Conservation (phyloP, 2,329 filamentous ascomycete species). For the Leptographium flavum region DNA sequence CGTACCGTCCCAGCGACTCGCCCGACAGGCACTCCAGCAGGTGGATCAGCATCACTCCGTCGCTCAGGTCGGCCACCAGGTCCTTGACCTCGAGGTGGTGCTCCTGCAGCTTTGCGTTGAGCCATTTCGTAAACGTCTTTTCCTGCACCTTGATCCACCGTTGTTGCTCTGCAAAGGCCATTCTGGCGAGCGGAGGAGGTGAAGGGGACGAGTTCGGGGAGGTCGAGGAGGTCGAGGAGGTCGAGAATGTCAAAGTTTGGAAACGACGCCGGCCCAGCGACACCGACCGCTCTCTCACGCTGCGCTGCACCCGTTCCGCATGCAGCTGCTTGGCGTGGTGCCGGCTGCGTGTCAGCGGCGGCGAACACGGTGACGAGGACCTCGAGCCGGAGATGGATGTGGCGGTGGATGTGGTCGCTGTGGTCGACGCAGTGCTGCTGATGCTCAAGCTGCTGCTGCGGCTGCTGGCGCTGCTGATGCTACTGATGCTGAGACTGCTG, state of each 20-base stretch:
- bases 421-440: too few relatives aligned
- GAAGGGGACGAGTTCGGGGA: too few relatives aligned
- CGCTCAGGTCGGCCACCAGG: constrained; percentile 76
- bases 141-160: constrained; percentile 74
- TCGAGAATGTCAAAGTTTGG: constrained; percentile 1
- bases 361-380: not conserved
- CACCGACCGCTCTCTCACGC: not conserved
- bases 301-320: constrained; percentile 30
- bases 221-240: not conserved
- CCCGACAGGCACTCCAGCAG: constrained; percentile 90
- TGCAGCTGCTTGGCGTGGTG: constrained; percentile 35
- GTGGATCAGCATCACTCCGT: constrained; percentile 92
- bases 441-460: not conserved
- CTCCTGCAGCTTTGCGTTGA: constrained; percentile 84
- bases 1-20: constrained; percentile 93
- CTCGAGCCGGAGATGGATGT: too few relatives aligned
- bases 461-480: not conserved
- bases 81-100: constrained; percentile 72
- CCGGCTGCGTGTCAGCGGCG: constrained; percentile 21
- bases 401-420: too few relatives aligned
- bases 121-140: constrained; percentile 99
- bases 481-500: constrained; percentile 1
- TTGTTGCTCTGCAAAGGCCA: constrained; percentile 51
- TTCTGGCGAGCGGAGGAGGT: constrained; percentile 29
- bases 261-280: constrained; percentile 9